These are phyloP conservation scores for Russula vinacea DNA, from an alignment of 768 basidiomycete genomes.

Conservation along the genomic window DNA sequence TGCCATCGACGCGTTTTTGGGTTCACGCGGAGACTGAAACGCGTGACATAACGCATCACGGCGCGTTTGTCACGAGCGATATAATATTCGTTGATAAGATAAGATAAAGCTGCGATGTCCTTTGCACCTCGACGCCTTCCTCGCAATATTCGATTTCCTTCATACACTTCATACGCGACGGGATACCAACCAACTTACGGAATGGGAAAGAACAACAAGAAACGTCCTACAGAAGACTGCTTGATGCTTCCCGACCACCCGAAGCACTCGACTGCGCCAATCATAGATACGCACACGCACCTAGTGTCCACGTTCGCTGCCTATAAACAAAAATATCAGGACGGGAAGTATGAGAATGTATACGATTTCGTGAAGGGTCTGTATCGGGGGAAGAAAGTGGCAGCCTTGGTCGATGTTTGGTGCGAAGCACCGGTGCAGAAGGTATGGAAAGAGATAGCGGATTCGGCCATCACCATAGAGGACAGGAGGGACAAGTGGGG, in stretches of 20 bases:
- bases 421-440: slow-evolving; percentile 72
- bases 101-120: not conserved
- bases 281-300: slow-evolving; percentile 86
- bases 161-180: not conserved
- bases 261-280: slow-evolving; percentile 34
- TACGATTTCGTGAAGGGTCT: slow-evolving; percentile 65
- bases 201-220: slow-evolving; percentile 30
- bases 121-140: not conserved
- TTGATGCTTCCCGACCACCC: slow-evolving; percentile 26
- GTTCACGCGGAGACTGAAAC: slow-evolving; percentile 28
- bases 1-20: slow-evolving; percentile 3
- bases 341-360: slow-evolving; percentile 52
- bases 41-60: slow-evolving; percentile 29
- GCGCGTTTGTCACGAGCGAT: no score
- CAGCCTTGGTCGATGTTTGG: slow-evolving; percentile 81
- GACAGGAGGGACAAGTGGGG: slow-evolving; percentile 56
- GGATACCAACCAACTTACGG: not conserved
- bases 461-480: slow-evolving; percentile 55
- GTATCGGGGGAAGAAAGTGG: slow-evolving; percentile 55
- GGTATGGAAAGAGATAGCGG: slow-evolving; percentile 69
- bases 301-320: slow-evolving; percentile 66
- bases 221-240: slow-evolving; percentile 21
- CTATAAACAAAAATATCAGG: slow-evolving; percentile 61
- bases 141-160: not conserved
- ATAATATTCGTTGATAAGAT: not conserved